Conservation (phyloP, 768 basidiomycete species). For the Leucocoprinus birnbaumii region DNA sequence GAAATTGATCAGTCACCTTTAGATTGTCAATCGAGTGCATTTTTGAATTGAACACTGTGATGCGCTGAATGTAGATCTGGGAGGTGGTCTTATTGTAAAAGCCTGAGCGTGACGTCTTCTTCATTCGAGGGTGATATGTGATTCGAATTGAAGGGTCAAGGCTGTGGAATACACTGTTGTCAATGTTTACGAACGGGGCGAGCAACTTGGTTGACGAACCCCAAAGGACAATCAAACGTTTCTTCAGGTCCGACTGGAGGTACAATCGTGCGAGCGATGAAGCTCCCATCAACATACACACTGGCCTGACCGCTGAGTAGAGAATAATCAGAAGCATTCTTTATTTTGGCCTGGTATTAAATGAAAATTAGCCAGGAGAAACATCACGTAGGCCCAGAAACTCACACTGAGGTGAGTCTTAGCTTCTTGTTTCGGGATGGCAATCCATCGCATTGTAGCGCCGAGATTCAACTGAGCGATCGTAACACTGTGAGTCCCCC, state of each 20-base stretch:
- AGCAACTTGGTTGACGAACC: conserved; percentile 26
- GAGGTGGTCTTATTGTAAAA: conserved; percentile 31
- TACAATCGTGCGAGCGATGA: conserved; percentile 46
- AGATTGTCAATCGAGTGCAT: conserved; percentile 25
- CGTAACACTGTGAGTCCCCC: conserved; percentile 36
- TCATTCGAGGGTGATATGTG: conserved; percentile 35
- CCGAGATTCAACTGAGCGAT: conserved; percentile 33
- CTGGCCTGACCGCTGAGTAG: conserved; percentile 45
- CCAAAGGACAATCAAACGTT: conserved; percentile 42
- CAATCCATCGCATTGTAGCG: conserved; percentile 40
- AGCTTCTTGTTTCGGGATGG: conserved; percentile 35
- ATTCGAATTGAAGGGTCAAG: conserved; percentile 38
- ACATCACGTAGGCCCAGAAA: neutral
- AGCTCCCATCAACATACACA: conserved; percentile 55
- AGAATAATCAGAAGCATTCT: conserved; percentile 52
- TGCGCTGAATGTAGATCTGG: conserved; percentile 32
- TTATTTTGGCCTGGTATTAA: conserved; percentile 40
- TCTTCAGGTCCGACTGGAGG: conserved; percentile 40
- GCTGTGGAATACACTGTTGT: conserved; percentile 17
- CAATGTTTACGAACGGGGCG: too few relatives aligned
- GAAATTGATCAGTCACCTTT: conserved; percentile 38
- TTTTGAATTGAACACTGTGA: conserved; percentile 40
- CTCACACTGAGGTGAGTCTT: conserved; percentile 37
- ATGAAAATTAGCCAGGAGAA: neutral
- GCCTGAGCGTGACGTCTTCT: conserved; percentile 29